Conservation (phyloP, 495 filamentous ascomycete genomes). For the Neurospora sp. region DNA sequence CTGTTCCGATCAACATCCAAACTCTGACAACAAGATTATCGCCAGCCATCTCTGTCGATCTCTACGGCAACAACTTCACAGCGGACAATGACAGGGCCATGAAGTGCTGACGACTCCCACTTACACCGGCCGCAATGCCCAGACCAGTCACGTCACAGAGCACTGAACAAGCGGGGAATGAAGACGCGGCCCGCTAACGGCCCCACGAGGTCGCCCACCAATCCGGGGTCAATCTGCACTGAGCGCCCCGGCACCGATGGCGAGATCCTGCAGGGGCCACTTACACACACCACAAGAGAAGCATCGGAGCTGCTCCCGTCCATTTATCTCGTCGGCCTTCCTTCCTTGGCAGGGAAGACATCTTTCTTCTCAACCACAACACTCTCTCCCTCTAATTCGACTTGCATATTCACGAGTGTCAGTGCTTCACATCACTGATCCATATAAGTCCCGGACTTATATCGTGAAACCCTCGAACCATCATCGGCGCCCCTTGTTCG, state of each 20-base stretch:
- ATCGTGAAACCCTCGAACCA: background rate
- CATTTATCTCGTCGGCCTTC: background rate
- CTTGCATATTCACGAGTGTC: background rate
- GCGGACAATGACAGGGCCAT: background rate
- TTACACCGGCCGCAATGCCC: background rate
- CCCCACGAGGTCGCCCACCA: background rate
- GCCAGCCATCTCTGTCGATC: background rate
- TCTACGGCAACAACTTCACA: background rate
- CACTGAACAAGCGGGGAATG: background rate
- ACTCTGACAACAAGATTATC: background rate
- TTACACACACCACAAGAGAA: background rate
- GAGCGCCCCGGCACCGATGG: background rate
- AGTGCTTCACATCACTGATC: background rate
- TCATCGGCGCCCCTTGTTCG: background rate
- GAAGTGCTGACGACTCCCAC: background rate
- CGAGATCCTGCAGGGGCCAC: background rate
- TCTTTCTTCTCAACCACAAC: background rate
- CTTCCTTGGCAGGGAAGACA: background rate
- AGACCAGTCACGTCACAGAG: background rate
- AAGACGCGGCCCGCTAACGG: background rate
- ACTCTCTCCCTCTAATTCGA: background rate
- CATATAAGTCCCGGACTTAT: background rate
- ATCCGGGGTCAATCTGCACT: background rate
- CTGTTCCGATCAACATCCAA: background rate
- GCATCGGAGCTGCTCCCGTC: background rate